Evolutionary conservation across 2,329 filamentous ascomycete genomes (phyloP).

Genomic region (Diaporthe destruens): DNA sequence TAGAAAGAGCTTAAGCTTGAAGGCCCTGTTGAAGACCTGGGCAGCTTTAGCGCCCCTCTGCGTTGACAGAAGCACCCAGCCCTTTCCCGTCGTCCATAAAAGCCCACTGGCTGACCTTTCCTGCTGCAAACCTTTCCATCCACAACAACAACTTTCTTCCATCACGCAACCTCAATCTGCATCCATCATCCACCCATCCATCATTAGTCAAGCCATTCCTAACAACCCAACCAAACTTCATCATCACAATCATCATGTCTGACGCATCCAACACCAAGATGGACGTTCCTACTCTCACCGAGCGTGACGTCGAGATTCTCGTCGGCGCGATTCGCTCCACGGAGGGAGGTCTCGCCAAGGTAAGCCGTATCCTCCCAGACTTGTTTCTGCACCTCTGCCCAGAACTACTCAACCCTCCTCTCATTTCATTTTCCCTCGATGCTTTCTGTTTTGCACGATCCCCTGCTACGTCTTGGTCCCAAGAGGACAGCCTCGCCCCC

Average conservation of each 20-base stretch:
- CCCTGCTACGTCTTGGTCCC: rapidly evolving
- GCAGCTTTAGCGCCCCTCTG: neutral
- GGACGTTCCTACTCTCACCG: neutral
- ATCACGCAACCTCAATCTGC: neutral
- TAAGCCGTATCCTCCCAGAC: neutral
- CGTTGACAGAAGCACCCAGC: neutral
- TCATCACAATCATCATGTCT: slow-evolving; percentile 13
- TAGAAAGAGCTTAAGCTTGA: neutral
- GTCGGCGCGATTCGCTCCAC: neutral
- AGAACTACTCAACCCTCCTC: neutral
- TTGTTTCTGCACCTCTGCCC: neutral
- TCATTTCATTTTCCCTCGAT: neutral
- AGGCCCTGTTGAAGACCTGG: neutral
- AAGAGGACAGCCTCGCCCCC: too few species aligned
- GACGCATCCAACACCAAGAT: neutral
- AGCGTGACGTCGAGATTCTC: slow-evolving; percentile 25
- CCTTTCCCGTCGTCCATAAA: neutral
- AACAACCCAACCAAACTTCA: neutral
- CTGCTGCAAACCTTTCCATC: neutral
- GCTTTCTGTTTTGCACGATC: neutral
- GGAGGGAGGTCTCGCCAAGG: slow-evolving; percentile 12
- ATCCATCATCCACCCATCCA: neutral
- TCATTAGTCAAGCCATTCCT: neutral
- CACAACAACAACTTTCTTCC: neutral
- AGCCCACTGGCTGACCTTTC: neutral